Conservation (phyloP, 306 rosid genomes). For the Pterocarpus santalinus region DNA sequence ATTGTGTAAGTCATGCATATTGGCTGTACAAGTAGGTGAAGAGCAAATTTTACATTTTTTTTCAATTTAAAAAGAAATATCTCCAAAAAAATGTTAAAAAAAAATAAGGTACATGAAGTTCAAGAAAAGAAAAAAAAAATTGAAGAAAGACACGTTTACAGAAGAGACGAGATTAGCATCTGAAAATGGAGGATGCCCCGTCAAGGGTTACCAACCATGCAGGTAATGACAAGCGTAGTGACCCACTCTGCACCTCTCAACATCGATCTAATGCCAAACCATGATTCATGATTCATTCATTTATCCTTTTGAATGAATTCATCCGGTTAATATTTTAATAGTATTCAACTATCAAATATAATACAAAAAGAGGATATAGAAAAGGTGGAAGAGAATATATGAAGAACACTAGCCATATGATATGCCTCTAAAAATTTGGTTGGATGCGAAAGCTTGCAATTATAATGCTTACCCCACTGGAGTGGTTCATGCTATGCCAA, state of each 20-base stretch:
- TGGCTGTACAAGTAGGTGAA: neutral
- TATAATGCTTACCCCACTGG: slow-evolving; percentile 19
- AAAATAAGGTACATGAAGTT: no score
- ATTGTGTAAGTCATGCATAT: neutral
- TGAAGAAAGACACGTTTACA: neutral
- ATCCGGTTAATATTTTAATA: slow-evolving; percentile 7
- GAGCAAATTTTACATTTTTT: neutral
- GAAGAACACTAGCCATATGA: slow-evolving; percentile 16
- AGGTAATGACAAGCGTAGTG: neutral
- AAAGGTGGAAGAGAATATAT: neutral
- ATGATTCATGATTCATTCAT: slow-evolving; percentile 12
- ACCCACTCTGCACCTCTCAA: slow-evolving; percentile 17
- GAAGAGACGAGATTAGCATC: neutral
- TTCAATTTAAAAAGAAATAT: neutral
- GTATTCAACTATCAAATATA: neutral
- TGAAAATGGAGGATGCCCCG: slow-evolving; percentile 1
- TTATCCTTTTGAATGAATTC: slow-evolving; percentile 38
- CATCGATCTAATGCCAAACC: slow-evolving; percentile 14
- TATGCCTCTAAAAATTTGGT: slow-evolving; percentile 12
- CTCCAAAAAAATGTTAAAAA: neutral
- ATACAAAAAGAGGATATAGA: slow-evolving; percentile 15
- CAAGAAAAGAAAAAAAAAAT: no score
- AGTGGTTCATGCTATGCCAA: neutral
- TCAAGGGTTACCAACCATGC: slow-evolving; percentile 21
- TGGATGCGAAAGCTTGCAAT: slow-evolving; percentile 10